phyloP scores from a whole-genome alignment of 208 protist species.

The Willaertia magna region DNA sequence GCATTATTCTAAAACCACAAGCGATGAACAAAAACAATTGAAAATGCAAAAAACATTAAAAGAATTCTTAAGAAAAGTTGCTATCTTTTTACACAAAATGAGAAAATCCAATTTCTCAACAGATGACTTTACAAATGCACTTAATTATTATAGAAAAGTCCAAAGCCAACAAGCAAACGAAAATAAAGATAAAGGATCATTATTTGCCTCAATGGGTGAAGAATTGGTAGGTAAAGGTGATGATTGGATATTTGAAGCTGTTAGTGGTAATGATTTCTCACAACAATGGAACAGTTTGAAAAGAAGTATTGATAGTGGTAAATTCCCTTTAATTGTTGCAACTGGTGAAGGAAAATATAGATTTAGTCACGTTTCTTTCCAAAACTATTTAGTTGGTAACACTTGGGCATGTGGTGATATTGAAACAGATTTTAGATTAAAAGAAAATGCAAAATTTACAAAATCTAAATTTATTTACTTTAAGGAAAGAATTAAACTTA shows the following conservation, averaged over 20 bases:
- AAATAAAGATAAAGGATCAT: neutral
- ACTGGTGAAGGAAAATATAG: neutral
- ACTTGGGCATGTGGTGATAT: neutral
- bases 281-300: neutral
- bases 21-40: neutral
- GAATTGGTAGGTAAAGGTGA: neutral
- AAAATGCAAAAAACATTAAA: neutral
- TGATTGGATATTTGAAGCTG: neutral
- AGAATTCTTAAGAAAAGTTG: neutral
- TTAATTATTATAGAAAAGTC: neutral
- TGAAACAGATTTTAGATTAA: neutral
- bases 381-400: neutral
- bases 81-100: neutral
- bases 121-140: neutral
- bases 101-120: neutral
- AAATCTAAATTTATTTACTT: neutral
- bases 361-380: neutral
- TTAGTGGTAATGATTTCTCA: neutral
- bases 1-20: neutral
- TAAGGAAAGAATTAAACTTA: neutral
- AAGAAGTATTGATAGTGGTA: neutral
- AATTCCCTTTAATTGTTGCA: neutral
- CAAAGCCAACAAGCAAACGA: too few relatives aligned
- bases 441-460: neutral
- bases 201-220: neutral